Evolutionary conservation across 2,329 filamentous ascomycete genomes (phyloP), one percentile per base, ranked within the genome.

Genomic region (Colletotrichum australisinense): DNA sequence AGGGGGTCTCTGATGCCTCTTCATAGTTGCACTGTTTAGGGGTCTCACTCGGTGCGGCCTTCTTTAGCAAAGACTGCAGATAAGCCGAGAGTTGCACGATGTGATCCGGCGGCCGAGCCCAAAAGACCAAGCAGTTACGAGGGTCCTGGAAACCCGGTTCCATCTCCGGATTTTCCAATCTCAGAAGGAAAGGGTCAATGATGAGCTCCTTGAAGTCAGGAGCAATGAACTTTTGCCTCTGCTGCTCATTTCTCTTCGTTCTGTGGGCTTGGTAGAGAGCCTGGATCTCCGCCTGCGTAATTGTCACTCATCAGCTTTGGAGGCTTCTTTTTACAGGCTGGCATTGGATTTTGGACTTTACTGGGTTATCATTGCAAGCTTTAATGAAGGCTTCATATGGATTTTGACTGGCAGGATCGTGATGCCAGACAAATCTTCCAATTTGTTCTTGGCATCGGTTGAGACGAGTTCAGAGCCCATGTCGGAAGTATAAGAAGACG

Each of bases 91-190:
- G 83, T 24, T 88, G 84, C 58, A 93, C 86, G 22, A 98, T 86
- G 76, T 93, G 90, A 58, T 90, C 83, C 0, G 95, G 93, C 19
- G 96, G 96, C 7, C 95, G 88, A 4, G 94, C 94, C 95, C 95
- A 98, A 79, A 98, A 92, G 0, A 95, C 94, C 12, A 98, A 86
- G 80, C 95, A 97, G 78, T 98, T 88, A 53, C 96, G 88, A 55
- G 90, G 89, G 80, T 98, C 96, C 64, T 86, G 81, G 80, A 93
- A 97, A 1, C 90, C 90, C 1, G 91, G 92, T 75, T 94, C 88
- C 46, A 92, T 83, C 1, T 87, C 82, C 1, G 89, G 88, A 56
- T 92, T 87, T 76, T 93, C 89, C 38, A 98, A 84, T 68, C 92
- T 92, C 63, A 92, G 84, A 1, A 98, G 88, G 68, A 94, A 92